phyloP scores from a whole-genome alignment of 768 basidiomycete genomes.

The Russula abietina region DNA sequence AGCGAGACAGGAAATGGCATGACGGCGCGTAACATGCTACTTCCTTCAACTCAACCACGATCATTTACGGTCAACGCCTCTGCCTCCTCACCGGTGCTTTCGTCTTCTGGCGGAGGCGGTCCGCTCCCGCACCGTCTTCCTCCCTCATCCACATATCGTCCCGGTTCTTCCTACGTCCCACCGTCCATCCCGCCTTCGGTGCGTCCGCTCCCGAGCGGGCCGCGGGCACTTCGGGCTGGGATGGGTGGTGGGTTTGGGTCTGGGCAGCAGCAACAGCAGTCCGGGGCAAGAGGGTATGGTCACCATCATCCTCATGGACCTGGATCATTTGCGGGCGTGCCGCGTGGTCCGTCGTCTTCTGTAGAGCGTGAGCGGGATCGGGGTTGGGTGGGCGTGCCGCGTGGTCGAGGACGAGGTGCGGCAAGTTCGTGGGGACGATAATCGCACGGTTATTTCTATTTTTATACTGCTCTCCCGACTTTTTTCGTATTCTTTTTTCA shows the following conservation, averaged over 20 bases:
- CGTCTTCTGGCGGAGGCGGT: background rate
- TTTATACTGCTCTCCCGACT: background rate
- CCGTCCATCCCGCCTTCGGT: slow-evolving; percentile 17
- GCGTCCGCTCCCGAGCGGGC: slow-evolving; percentile 24
- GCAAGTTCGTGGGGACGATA: slow-evolving; percentile 23
- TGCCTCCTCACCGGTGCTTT: background rate
- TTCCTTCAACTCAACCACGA: slow-evolving; percentile 24
- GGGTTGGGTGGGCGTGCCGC: slow-evolving; percentile 13
- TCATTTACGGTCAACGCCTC: slow-evolving; percentile 6
- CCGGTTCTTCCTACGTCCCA: slow-evolving; percentile 16
- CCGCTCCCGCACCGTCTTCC: slow-evolving; percentile 18
- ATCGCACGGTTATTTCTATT: background rate
- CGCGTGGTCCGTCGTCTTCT: slow-evolving; percentile 20
- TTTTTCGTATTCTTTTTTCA: background rate
- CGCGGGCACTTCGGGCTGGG: slow-evolving; percentile 21
- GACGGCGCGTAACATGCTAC: background rate
- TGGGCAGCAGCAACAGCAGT: background rate
- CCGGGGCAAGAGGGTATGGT: background rate
- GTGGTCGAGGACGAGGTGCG: slow-evolving; percentile 20
- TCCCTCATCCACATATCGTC: slow-evolving; percentile 21
- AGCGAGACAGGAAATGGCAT: slow-evolving; percentile 14
- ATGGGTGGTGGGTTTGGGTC: slow-evolving; percentile 10
- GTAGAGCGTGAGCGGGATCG: slow-evolving; percentile 24
- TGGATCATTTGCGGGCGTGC: slow-evolving; percentile 18
- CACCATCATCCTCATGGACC: background rate